Percentiles rank a stretch among this genome's conserved stretches.
Conservation (phyloP, 2,329 filamentous ascomycete species). For the Fusarium virguliforme region DNA sequence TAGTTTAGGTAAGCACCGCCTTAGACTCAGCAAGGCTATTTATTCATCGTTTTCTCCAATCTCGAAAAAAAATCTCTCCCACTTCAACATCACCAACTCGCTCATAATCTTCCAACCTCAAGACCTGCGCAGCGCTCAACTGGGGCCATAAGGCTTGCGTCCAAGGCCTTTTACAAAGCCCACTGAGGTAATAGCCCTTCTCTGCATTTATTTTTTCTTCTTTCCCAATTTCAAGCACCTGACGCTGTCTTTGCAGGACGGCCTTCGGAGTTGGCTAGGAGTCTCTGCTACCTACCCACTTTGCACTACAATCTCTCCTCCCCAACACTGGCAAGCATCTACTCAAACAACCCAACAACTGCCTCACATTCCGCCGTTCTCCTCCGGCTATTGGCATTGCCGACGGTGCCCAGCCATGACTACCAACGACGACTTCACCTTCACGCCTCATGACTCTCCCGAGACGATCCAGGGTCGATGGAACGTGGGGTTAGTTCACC, state of each 20-base stretch:
- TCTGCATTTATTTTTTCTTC: neutral
- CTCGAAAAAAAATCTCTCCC: neutral
- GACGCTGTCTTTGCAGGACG: neutral
- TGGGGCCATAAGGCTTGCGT: neutral
- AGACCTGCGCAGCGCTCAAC: neutral
- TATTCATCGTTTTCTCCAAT: too few species aligned
- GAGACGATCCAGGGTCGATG: neutral
- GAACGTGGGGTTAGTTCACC: neutral
- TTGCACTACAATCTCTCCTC: neutral
- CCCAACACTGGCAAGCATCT: neutral
- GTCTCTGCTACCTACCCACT: neutral
- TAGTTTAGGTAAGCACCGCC: neutral
- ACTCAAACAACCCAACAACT: neutral
- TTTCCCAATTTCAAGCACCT: neutral
- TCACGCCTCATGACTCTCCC: neutral
- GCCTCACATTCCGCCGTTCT: neutral
- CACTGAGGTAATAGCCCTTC: too few species aligned
- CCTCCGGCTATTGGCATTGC: neutral
- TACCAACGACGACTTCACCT: constrained; percentile 1
- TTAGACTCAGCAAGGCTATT: neutral
- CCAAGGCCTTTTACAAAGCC: too few species aligned
- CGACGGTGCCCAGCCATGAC: neutral
- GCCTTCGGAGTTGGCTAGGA: neutral
- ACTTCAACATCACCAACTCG: neutral
- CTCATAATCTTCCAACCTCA: neutral